Percentiles rank a stretch among this genome's conserved stretches.
Evolutionary conservation across 2,329 filamentous ascomycete species (phyloP).

Genomic region (Sclerotinia minor): DNA sequence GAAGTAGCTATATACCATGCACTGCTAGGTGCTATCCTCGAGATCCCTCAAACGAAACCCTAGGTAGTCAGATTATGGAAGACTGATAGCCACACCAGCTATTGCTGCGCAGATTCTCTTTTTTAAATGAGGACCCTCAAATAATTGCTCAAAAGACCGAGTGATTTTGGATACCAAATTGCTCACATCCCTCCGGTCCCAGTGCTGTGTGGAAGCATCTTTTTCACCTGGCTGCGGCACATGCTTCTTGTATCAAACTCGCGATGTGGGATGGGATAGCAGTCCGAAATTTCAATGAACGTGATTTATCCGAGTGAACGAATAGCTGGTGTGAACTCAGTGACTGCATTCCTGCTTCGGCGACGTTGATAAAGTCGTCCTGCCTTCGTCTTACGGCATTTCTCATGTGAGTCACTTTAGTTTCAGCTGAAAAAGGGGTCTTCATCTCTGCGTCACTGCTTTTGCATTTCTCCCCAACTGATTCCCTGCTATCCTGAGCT

Average conservation of each 20-base stretch:
- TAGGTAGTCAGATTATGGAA: not conserved
- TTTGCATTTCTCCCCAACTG: not conserved
- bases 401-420: not conserved
- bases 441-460: not conserved
- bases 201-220: not conserved
- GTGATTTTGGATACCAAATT: not conserved
- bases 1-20: not conserved
- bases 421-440: not conserved
- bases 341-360: not conserved
- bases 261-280: constrained; percentile 45
- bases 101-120: not conserved
- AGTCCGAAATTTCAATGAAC: not conserved
- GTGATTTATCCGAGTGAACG: not conserved
- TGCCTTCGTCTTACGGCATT: not conserved
- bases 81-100: not conserved
- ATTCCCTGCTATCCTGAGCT: not conserved
- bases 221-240: not conserved
- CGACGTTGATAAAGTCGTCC: not conserved
- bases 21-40: not conserved
- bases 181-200: not conserved
- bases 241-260: constrained; percentile 94
- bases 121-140: not conserved
- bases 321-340: not conserved
- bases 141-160: not conserved
- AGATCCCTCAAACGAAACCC: not conserved